These are phyloP conservation scores for Paecilomyces formosus DNA, from an alignment of 2,329 filamentous ascomycete genomes.

Conservation along the genomic window DNA sequence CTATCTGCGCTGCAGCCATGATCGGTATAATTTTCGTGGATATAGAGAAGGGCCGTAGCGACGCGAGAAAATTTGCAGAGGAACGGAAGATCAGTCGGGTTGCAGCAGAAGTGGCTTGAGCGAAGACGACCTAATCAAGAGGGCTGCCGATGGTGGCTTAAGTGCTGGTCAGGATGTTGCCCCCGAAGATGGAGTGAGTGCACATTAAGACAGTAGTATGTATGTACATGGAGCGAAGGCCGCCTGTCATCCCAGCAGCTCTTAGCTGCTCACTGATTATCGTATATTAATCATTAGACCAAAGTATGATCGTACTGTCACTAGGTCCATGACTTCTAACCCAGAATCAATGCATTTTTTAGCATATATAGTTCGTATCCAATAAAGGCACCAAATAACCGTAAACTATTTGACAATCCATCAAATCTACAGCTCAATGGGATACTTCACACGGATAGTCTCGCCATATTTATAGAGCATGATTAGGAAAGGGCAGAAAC, in stretches of 20 bases:
- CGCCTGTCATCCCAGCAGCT: too few relatives aligned
- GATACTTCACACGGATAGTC: constrained; percentile 13
- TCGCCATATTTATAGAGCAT: constrained; percentile 22
- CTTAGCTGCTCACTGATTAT: too few relatives aligned
- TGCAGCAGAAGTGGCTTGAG: constrained; percentile 16
- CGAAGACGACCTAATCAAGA: constrained; percentile 10
- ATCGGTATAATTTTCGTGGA: constrained; percentile 34
- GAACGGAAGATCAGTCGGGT: constrained; percentile 23
- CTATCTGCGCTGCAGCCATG: constrained; percentile 29
- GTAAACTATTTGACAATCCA: neutral
- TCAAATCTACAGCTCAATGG: constrained; percentile 1
- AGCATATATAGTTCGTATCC: too few relatives aligned
- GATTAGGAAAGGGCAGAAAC: constrained; percentile 30
- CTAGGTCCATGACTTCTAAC: too few relatives aligned
- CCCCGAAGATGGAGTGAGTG: neutral
- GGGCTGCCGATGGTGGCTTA: neutral
- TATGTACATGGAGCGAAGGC: too few relatives aligned
- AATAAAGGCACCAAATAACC: too few relatives aligned
- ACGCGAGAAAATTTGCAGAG: constrained; percentile 30
- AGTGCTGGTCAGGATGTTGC: neutral
- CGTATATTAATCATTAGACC: too few relatives aligned
- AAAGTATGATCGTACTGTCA: too few relatives aligned
- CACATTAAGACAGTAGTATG: neutral
- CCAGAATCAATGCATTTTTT: too few relatives aligned
- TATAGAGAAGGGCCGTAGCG: constrained; percentile 33